Evolutionary conservation across 345 rosid species (phyloP), one percentile per base, ranked within the genome.

Genomic region (Brassica incana): DNA sequence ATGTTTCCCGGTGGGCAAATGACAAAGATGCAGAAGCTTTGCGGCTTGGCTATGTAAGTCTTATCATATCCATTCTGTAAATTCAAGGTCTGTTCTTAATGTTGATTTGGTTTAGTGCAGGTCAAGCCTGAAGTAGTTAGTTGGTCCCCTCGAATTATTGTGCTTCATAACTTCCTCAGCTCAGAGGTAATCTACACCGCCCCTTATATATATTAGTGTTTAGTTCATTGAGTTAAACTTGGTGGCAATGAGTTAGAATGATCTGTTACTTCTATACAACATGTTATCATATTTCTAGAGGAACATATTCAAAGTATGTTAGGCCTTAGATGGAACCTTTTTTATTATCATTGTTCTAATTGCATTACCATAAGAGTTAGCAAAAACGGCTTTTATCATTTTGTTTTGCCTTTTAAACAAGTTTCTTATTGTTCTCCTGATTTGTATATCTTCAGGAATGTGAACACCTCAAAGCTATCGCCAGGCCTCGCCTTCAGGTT

Each of bases 51-150:
- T 85, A 80, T 88, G 98, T 94, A 90, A 84, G 97, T 83, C 77
- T 63, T 50, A 27, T 50, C 12, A 43, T 70, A 20, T 77, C 65
- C 70, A 33, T 56, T 78, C 30, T 66, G 66, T 73, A 10, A 45
- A 45, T 14, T 54, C 8, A 27, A 67, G 63, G 69, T 67, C 48
- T 7, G 2, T 32, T 74, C 6, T 62, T 81, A 76, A 81, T 76
- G 56, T 30, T 29, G 67, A 45, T 80, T 75, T 50, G 35, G 74
- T 52, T 78, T 85, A 76, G 83, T 85, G 87, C 67, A 92, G 99
- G 97, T 95, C 77, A 90, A 90, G 88, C 99, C 97, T 63, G 97
- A 92, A 88, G 84, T 95, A 32, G 74, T 92, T 67, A 95, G 93
- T 84, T 95, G 97, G 99, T 88, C 92, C 0, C 99, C 99, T 10